A percentile compares a stretch with the other conserved stretches of the same genome.
Evolutionary conservation across 345 rosid genomes (phyloP).

Genomic region (Eucalyptus curtisii): DNA sequence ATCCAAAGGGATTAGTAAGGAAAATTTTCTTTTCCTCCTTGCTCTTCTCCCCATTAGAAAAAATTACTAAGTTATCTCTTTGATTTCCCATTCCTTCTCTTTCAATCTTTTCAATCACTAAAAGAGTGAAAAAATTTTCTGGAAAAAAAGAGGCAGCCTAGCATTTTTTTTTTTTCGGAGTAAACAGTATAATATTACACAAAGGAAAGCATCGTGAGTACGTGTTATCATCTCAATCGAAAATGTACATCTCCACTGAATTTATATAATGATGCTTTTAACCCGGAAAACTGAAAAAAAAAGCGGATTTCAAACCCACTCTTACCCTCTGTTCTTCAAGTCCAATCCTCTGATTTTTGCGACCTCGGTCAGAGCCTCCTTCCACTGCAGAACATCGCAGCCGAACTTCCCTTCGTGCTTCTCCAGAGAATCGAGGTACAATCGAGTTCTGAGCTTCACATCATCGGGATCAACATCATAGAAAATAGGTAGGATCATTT

Average conservation of each 20-base stretch:
- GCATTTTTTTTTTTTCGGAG: not conserved
- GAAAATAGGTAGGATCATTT: not conserved
- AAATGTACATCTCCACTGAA: not conserved
- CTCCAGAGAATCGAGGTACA: not conserved
- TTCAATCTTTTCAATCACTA: not conserved
- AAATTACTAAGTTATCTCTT: accelerated
- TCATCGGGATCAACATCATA: accelerated
- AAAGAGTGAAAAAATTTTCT: not conserved
- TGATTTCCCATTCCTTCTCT: accelerated
- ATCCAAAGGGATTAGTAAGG: not conserved
- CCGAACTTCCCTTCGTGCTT: not conserved
- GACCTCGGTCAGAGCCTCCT: not conserved
- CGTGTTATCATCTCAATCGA: no score
- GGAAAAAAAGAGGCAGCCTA: no score
- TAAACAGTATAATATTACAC: not conserved
- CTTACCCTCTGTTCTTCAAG: not conserved
- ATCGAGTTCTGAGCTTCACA: not conserved
- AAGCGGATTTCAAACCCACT: not conserved
- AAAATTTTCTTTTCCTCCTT: not conserved
- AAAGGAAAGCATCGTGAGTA: not conserved
- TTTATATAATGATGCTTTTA: not conserved
- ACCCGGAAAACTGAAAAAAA: accelerated
- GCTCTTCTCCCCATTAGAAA: not conserved
- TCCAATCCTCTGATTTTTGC: accelerated
- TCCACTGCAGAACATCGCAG: not conserved